Conservation (phyloP, 208 protist genomes). For the Wallacemonas sp. region DNA sequence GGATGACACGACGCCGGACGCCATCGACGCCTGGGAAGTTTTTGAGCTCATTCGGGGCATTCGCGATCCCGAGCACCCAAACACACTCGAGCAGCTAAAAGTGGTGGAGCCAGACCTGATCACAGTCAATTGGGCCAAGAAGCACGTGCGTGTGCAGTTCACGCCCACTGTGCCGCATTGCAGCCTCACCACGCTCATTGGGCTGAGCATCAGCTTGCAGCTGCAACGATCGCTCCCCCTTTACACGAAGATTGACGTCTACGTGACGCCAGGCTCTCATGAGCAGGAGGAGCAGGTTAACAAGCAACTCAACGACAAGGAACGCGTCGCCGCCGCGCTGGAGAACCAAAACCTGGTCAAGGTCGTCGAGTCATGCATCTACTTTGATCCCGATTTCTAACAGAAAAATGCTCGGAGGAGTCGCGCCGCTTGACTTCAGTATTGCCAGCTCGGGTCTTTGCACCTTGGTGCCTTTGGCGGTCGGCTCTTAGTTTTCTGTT, state of each 20-base stretch:
- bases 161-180: slow-evolving; percentile 99
- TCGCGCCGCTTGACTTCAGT: too few relatives aligned
- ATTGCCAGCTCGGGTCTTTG: too few relatives aligned
- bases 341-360: slow-evolving; percentile 93
- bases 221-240: slow-evolving; percentile 93
- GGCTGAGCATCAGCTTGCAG: slow-evolving; percentile 96
- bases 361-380: slow-evolving; percentile 85
- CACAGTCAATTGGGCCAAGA: slow-evolving; percentile 71
- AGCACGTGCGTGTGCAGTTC: slow-evolving; percentile 90
- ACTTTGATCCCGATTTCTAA: slow-evolving; percentile 44
- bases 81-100: slow-evolving; percentile 97
- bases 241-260: slow-evolving; percentile 94
- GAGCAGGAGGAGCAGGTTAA: slow-evolving; percentile 96
- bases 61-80: slow-evolving; percentile 98
- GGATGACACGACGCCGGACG: slow-evolving; percentile 64
- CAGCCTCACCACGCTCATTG: slow-evolving; percentile 98
- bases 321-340: slow-evolving; percentile 97
- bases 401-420: too few relatives aligned
- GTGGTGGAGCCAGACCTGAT: slow-evolving; percentile 93
- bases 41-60: slow-evolving; percentile 97
- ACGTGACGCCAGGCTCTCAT: slow-evolving; percentile 92
- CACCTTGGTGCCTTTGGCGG: too few relatives aligned
- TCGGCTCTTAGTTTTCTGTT: too few relatives aligned
- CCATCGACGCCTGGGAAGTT: slow-evolving; percentile 93
- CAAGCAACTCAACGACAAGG: slow-evolving; percentile 99